Evolutionary conservation across 257 asterid genomes (phyloP).

Genomic region (Verbena officinalis): DNA sequence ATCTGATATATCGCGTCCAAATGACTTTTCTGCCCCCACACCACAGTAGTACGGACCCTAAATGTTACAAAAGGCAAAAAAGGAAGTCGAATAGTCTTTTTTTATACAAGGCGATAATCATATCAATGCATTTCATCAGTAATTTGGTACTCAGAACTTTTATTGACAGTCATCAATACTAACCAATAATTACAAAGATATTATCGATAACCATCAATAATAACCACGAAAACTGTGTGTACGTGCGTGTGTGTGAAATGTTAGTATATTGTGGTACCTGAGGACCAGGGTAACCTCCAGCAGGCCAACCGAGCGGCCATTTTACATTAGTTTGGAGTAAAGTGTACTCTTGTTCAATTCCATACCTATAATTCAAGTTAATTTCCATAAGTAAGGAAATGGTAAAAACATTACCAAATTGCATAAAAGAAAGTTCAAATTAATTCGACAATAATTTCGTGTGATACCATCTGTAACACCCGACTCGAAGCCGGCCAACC

Average conservation of each 20-base stretch:
- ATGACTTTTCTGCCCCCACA: slow-evolving; percentile 95
- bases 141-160: too few relatives aligned
- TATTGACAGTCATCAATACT: too few relatives aligned
- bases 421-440: background rate
- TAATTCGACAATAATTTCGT: too few relatives aligned
- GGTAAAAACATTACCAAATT: background rate
- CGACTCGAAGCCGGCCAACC: too few relatives aligned
- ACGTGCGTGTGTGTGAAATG: too few relatives aligned
- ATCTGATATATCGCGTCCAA: slow-evolving; percentile 95
- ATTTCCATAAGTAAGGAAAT: background rate
- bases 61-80: slow-evolving; percentile 25
- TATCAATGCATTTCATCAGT: too few relatives aligned
- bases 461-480: too few relatives aligned
- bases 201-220: too few relatives aligned
- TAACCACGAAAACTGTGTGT: too few relatives aligned
- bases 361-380: slow-evolving; percentile 59
- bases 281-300: slow-evolving; percentile 98
- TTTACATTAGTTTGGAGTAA: slow-evolving; percentile 75
- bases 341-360: slow-evolving; percentile 95
- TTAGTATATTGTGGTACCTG: slow-evolving; percentile 53
- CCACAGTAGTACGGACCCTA: slow-evolving; percentile 98
- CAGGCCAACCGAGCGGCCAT: slow-evolving; percentile 98
- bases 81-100: too few relatives aligned
- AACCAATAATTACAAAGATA: too few relatives aligned
- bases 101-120: too few relatives aligned